Conservation (phyloP, 495 filamentous ascomycete species). For the Friedmanniomyces simplex region DNA sequence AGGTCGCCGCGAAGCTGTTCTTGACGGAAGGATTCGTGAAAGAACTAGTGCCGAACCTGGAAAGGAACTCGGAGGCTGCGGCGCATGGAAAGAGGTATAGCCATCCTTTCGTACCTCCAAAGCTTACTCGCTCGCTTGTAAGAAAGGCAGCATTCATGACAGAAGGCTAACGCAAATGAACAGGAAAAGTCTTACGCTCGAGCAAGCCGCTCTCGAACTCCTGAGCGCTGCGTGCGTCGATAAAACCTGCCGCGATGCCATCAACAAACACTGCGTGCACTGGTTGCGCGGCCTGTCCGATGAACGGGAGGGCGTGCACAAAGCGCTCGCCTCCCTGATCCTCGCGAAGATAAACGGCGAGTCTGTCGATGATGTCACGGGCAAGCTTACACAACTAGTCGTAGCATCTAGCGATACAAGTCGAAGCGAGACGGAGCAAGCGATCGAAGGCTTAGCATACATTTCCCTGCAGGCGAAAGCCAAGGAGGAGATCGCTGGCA, state of each 20-base stretch:
- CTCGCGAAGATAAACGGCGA: conserved; percentile 38
- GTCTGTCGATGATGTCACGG: conserved; percentile 48
- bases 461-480: conserved; percentile 70
- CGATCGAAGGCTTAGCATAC: conserved; percentile 90
- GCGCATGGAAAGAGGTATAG: not conserved
- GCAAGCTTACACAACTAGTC: conserved; percentile 69
- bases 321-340: conserved; percentile 73
- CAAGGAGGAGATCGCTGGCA: conserved; percentile 65
- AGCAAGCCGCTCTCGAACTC: conserved; percentile 73
- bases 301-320: conserved; percentile 46
- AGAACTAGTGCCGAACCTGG: conserved; percentile 57
- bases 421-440: conserved; percentile 48
- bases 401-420: conserved; percentile 29
- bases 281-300: conserved; percentile 75
- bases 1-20: conserved; percentile 61
- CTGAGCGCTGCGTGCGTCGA: conserved; percentile 84
- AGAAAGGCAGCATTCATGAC: too few species aligned
- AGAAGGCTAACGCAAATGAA: too few species aligned
- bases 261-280: conserved; percentile 65
- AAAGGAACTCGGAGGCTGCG: conserved; percentile 51
- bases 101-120: too few species aligned
- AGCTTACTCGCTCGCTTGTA: too few species aligned
- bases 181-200: conserved; percentile 40
- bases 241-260: conserved; percentile 61
- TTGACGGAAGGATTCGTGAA: conserved; percentile 72